Evolutionary conservation across 305 asterid species (phyloP), one percentile per base, ranked within the genome.

Genomic region (Vinca major): DNA sequence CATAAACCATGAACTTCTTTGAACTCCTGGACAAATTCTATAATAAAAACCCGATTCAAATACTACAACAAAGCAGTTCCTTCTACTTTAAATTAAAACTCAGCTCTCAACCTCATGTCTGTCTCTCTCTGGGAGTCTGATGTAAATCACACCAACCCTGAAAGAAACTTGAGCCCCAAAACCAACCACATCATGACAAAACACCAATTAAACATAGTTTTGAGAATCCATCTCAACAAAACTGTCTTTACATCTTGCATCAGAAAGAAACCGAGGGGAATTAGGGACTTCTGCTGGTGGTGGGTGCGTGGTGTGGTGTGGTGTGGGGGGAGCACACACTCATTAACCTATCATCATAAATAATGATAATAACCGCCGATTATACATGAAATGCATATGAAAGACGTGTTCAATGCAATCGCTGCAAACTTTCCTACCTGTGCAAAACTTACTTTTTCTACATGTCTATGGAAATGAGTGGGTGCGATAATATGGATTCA

Each of bases 401-500:
- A 37, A 39, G 26, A 3, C 5, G 16, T 61, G 3, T 57, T 39
- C 26, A 61, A 61, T 13, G 37, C 63, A 57, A 57, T 4, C 0
- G 45, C 20, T 14, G 11, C 43, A 61, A 60, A 16, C 65, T 39
- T 37, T 61, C 47, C 6, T 16, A 3, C 48, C 47, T 40, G 48
- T 61, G 65, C 65, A 61, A 45, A 58, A 61, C 65, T 37, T 58
- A 36, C 63, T 36, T 37, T 39, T 39, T 41, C 2, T n/a, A 26
- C 13, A 16, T 50, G 65, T 9, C 13, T 13, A 58, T 36, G 64
- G 20, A 36, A 37, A 60, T 16, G 65, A 4, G 45, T 37, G 26
- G 10, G 44, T 2, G 26, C 13, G 65, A 5, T 2, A 61, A 61
- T 14, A 58, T 5, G 7, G 48, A 64, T 48, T 50, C 63, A 64